A percentile compares a stretch with the other conserved stretches of the same genome.
Evolutionary conservation across 2,329 filamentous ascomycete genomes (phyloP).

Genomic region (Tolypocladium paradoxum): DNA sequence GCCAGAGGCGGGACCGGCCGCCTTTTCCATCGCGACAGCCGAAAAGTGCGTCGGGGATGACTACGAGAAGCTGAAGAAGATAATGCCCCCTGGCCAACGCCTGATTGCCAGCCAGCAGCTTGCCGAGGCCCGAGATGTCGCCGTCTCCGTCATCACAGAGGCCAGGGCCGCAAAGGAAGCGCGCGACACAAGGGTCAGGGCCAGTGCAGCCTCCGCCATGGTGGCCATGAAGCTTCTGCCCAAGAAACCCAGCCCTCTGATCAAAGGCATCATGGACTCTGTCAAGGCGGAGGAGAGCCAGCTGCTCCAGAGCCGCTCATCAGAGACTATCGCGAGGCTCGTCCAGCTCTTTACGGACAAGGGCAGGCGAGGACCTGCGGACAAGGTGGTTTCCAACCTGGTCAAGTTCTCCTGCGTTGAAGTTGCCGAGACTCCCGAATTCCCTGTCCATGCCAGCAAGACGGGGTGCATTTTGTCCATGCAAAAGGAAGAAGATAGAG

Average conservation of each 20-base stretch:
- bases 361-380: constrained; percentile 73
- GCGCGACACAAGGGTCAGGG: constrained; percentile 76
- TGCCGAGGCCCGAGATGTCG: constrained; percentile 62
- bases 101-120: constrained; percentile 73
- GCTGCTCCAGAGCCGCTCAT: constrained; percentile 78
- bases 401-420: constrained; percentile 98
- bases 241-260: constrained; percentile 85
- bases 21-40: constrained; percentile 79
- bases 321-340: constrained; percentile 70
- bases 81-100: constrained; percentile 78
- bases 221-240: constrained; percentile 81
- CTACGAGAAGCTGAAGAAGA: constrained; percentile 78
- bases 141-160: constrained; percentile 64
- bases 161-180: constrained; percentile 68
- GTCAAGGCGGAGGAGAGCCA: constrained; percentile 90
- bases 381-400: constrained; percentile 91
- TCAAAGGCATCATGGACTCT: constrained; percentile 97
- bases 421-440: constrained; percentile 94
- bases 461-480: constrained; percentile 79
- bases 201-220: constrained; percentile 76
- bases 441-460: constrained; percentile 69
- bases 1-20: constrained; percentile 78
- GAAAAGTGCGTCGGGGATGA: constrained; percentile 81
- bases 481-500: constrained; percentile 92
- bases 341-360: constrained; percentile 77